phyloP scores from a whole-genome alignment of 441 rosid species.

The Populus hybrid region DNA sequence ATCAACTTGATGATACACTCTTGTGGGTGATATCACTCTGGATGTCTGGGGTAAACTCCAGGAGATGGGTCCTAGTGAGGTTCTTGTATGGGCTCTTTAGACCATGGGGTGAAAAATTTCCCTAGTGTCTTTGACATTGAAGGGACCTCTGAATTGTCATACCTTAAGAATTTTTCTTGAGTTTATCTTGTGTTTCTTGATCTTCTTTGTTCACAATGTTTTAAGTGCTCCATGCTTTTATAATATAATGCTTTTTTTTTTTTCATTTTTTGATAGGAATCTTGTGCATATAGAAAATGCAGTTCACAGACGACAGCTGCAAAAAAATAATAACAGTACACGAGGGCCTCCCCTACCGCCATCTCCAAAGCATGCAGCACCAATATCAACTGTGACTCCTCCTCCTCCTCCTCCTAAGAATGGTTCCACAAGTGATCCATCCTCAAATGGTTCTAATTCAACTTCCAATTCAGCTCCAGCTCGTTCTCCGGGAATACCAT shows the following conservation, averaged over 20 bases:
- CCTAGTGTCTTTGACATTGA: background rate
- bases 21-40: background rate
- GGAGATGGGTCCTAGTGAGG: background rate
- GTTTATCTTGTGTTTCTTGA: background rate
- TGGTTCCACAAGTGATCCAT: background rate
- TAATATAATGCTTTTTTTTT: background rate
- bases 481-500: conserved; percentile 11
- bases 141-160: background rate
- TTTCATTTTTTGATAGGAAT: conserved; percentile 31
- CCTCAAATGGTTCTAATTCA: conserved; percentile 2
- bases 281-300: conserved; percentile 25
- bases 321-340: background rate
- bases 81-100: background rate
- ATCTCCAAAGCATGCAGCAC: too few species aligned
- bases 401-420: background rate
- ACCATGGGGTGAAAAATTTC: background rate
- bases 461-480: conserved; percentile 25
- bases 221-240: background rate
- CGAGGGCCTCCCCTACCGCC: too few species aligned
- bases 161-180: background rate
- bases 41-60: background rate
- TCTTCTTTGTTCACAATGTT: conserved; percentile 3
- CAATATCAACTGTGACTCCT: background rate
- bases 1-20: conserved; percentile 17
- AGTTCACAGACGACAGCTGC: conserved; percentile 39